phyloP scores from a whole-genome alignment of 805 yeast genomes.

The Yarrowia alimentaria region DNA sequence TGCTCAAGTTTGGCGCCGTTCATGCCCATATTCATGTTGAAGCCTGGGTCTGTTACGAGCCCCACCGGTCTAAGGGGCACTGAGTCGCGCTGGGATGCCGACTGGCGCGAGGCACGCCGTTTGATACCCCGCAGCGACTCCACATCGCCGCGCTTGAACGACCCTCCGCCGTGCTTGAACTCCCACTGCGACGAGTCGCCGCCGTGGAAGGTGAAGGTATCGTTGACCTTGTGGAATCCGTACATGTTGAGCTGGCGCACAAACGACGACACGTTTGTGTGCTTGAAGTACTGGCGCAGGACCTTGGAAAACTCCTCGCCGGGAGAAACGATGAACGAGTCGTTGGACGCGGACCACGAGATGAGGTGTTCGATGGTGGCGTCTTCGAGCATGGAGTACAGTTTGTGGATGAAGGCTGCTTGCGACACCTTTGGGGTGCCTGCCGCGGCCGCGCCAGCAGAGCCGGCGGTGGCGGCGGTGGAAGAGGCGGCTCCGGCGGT shows the following conservation, averaged over 20 bases:
- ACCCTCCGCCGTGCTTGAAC: conserved; percentile 77
- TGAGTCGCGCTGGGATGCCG: conserved; percentile 34
- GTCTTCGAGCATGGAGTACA: conserved; percentile 87
- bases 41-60: conserved; percentile 6
- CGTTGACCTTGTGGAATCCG: conserved; percentile 76
- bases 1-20: too few species aligned
- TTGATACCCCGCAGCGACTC: conserved; percentile 73
- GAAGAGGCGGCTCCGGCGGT: not conserved
- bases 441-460: not conserved
- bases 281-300: conserved; percentile 73
- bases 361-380: conserved; percentile 66
- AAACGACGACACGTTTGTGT: conserved; percentile 89
- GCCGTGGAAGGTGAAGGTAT: conserved; percentile 34
- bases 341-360: conserved; percentile 75
- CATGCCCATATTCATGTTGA: too few species aligned
- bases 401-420: conserved; percentile 79
- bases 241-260: conserved; percentile 95
- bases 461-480: not conserved
- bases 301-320: conserved; percentile 84
- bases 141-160: conserved; percentile 76
- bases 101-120: conserved; percentile 60
- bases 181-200: conserved; percentile 59
- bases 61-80: conserved; percentile 35
- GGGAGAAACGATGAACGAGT: conserved; percentile 76
- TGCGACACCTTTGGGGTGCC: conserved; percentile 43